phyloP scores from a whole-genome alignment of 2,329 filamentous ascomycete genomes.

The Arachnopeziza araneosa region DNA sequence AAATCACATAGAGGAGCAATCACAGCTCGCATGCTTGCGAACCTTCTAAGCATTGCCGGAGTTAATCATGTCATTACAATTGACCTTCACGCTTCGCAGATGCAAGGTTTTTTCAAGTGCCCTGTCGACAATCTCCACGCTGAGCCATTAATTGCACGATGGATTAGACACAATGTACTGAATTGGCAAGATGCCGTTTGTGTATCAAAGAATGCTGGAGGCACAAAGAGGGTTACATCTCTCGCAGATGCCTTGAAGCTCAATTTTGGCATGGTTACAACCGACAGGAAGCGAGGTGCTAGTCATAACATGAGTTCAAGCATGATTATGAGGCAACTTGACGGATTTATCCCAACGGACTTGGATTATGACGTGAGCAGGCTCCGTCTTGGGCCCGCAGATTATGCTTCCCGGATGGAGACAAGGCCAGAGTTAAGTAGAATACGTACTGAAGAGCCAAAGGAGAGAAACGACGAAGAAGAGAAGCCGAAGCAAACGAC shows the following conservation, averaged over 20 bases:
- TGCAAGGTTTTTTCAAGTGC: slow-evolving; percentile 98
- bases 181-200: slow-evolving; percentile 90
- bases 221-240: slow-evolving; percentile 94
- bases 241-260: slow-evolving; percentile 93
- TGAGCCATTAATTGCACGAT: slow-evolving; percentile 89
- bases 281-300: slow-evolving; percentile 60
- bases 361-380: slow-evolving; percentile 33
- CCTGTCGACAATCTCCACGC: slow-evolving; percentile 97
- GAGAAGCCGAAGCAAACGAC: slow-evolving; percentile 9
- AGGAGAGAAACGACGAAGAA: slow-evolving; percentile 2
- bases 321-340: slow-evolving; percentile 66
- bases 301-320: slow-evolving; percentile 64
- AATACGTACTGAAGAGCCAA: slow-evolving; percentile 4
- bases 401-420: slow-evolving; percentile 5
- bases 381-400: slow-evolving; percentile 22
- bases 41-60: slow-evolving; percentile 86
- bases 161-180: slow-evolving; percentile 84
- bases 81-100: slow-evolving; percentile 94
- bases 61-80: slow-evolving; percentile 98
- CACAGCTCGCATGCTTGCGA: slow-evolving; percentile 94
- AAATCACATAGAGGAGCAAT: slow-evolving; percentile 96
- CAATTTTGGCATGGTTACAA: slow-evolving; percentile 95
- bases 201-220: slow-evolving; percentile 96
- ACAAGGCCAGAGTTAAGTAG: slow-evolving; percentile 13
- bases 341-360: slow-evolving; percentile 48